Evolutionary conservation across 2,329 filamentous ascomycete species (phyloP).

Genomic region (Fusarium floridanum): DNA sequence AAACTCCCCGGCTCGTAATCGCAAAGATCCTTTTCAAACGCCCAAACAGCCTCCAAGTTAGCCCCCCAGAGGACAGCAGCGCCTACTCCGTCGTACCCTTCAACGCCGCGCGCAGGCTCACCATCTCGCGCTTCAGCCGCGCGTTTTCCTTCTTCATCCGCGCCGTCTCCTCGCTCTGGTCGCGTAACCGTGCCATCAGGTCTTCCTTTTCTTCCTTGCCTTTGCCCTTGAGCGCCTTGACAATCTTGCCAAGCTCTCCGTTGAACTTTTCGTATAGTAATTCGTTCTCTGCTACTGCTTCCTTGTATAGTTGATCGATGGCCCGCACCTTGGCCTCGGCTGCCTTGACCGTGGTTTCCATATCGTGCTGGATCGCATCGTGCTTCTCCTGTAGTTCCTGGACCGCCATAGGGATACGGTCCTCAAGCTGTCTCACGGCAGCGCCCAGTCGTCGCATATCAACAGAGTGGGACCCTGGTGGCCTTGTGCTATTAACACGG

Average conservation of each 20-base stretch:
- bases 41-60: constrained; percentile 33
- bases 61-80: constrained; percentile 41
- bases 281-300: constrained; percentile 91
- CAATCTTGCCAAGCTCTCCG: constrained; percentile 86
- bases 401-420: constrained; percentile 71
- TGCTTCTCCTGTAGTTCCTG: constrained; percentile 72
- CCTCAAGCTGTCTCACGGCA: constrained; percentile 76
- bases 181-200: constrained; percentile 76
- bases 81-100: constrained; percentile 58
- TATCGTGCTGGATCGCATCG: constrained; percentile 74
- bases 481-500: constrained; percentile 59
- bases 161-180: constrained; percentile 81
- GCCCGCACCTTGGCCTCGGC: constrained; percentile 83
- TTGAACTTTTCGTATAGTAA: constrained; percentile 93
- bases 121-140: constrained; percentile 83
- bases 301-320: constrained; percentile 90
- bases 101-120: constrained; percentile 72
- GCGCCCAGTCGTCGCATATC: constrained; percentile 65
- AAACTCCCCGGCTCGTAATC: constrained; percentile 32
- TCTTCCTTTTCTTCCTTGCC: constrained; percentile 85
- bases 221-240: constrained; percentile 79
- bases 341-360: constrained; percentile 78
- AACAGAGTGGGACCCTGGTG: constrained; percentile 47
- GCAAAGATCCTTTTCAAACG: constrained; percentile 32
- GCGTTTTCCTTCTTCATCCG: constrained; percentile 88